Base-by-base conservation (phyloP, 2,329 filamentous ascomycete genomes). In the Monilinia laxa region DNA sequence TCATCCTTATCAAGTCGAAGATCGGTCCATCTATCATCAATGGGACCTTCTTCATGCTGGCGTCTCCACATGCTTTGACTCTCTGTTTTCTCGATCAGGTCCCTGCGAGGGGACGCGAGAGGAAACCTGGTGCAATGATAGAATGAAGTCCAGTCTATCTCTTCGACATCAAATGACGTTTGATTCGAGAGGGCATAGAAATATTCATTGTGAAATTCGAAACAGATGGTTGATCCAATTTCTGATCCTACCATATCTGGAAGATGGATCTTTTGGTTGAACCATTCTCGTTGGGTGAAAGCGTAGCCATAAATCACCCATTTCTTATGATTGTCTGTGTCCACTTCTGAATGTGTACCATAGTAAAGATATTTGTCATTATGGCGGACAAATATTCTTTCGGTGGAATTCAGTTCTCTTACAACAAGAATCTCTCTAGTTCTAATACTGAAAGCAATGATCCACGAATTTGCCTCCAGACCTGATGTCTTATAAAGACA, bases 1-100 rank as follows among this genome's bases (percentile, higher is more conserved):
- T 91, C 86, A 67, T 91, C 85, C 45, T 80, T 80, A 38, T 85
- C 82, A 1, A 93, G 78, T 4, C 83, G 83, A 4, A 93, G 78
- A 67, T 87, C 85, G 0, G 85, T 89, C 90, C 90, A 93, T 3
- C 88, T 84, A 71, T 92, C 87, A 70, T 93, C 89, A 20, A 92
- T 86, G 0, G 88, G 85, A 0, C 90, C 90, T 75, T 93, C 90
- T 38, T 79, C 79, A 71, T 91, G 87, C 60, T 89, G 82, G 20
- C 90, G 84, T 10, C 90, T 82, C 84, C 87, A 92, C 55, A 88
- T 81, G 25, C 79, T 78, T 54, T 76, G 73, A 65, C 81, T 81
- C n/a, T 79, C 78, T 68, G 79, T 78, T 47, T 76, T 75, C 69
- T 83, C 78, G n/a, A 81, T 70, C 10, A 73, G 75, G 1, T 75